These are phyloP conservation scores for Penicillium italicum DNA, from an alignment of 2,329 filamentous ascomycete species.

Conservation along the genomic window DNA sequence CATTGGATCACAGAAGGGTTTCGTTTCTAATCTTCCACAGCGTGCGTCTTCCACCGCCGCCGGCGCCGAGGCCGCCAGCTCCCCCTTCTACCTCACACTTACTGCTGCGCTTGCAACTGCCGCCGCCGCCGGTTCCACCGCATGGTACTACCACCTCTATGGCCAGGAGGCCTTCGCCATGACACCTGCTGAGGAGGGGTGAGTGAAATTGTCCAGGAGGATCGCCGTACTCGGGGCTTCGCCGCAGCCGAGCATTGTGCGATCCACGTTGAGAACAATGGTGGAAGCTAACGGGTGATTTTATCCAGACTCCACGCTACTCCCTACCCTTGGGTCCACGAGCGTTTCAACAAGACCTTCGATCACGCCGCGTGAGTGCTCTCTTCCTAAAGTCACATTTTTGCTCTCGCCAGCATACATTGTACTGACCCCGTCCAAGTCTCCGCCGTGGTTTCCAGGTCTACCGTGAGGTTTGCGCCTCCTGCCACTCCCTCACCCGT, in stretches of 20 bases:
- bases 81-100: conserved; percentile 77
- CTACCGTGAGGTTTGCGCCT: conserved; percentile 96
- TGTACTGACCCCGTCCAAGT: conserved; percentile 47
- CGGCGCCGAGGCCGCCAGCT: conserved; percentile 65
- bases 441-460: conserved; percentile 99
- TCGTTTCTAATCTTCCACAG: conserved; percentile 43
- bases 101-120: conserved; percentile 83
- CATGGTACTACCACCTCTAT: conserved; percentile 97
- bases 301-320: conserved; percentile 76
- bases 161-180: conserved; percentile 81
- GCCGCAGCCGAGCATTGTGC: conserved; percentile 26
- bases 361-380: conserved; percentile 87
- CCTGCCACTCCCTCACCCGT: conserved; percentile 93
- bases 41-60: conserved; percentile 68
- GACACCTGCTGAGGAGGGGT: conserved; percentile 97
- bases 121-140: conserved; percentile 81
- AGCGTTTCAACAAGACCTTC: conserved; percentile 89
- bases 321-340: conserved; percentile 92
- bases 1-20: conserved; percentile 32
- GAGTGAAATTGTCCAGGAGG: conserved; percentile 49
- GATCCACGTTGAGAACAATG: conserved; percentile 16
- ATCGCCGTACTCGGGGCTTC: conserved; percentile 19
- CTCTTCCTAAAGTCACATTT: conserved; percentile 7
- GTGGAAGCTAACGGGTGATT: conserved; percentile 25
- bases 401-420: not conserved